These are phyloP conservation scores for Aspergillus bombycis DNA, from an alignment of 2,329 filamentous ascomycete species.

Conservation along the genomic window DNA sequence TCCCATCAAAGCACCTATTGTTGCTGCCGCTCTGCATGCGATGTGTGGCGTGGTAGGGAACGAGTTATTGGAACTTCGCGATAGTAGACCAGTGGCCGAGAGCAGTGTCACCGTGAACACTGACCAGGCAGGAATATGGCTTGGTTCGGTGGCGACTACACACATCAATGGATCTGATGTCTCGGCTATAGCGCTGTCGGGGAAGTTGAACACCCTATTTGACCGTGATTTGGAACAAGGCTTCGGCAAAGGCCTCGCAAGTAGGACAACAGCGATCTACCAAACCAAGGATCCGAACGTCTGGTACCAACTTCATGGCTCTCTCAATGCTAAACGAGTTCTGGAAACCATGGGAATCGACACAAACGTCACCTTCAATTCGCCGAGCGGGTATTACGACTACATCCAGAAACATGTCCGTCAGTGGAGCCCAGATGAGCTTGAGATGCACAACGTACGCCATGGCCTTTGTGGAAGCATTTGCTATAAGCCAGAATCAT, in stretches of 20 bases:
- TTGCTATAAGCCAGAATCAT: conserved; percentile 49
- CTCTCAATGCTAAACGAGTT: conserved; percentile 48
- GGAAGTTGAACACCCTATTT: conserved; percentile 33
- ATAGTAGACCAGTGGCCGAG: conserved; percentile 16
- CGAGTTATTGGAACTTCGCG: conserved; percentile 39
- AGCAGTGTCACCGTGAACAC: conserved; percentile 48
- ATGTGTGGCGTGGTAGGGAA: conserved; percentile 49
- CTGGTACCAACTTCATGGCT: conserved; percentile 58
- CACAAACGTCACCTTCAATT: conserved; percentile 22
- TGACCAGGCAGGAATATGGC: conserved; percentile 51
- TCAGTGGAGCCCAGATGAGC: conserved; percentile 44
- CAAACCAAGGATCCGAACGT: conserved; percentile 50
- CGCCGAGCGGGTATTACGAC: conserved; percentile 21
- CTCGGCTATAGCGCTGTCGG: conserved; percentile 30
- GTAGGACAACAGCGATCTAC: conserved; percentile 51
- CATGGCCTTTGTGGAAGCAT: conserved; percentile 50
- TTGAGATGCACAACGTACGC: conserved; percentile 47
- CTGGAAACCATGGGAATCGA: conserved; percentile 53
- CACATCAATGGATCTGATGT: conserved; percentile 44
- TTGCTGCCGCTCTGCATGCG: conserved; percentile 47
- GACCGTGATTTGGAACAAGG: conserved; percentile 45
- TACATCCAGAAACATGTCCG: conserved; percentile 34
- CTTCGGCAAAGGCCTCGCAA: conserved; percentile 38
- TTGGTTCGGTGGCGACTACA: conserved; percentile 44
- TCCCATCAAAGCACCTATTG: conserved; percentile 48